phyloP scores from a whole-genome alignment of 2,329 filamentous ascomycete species.

The Hirsutella rhossiliensis region DNA sequence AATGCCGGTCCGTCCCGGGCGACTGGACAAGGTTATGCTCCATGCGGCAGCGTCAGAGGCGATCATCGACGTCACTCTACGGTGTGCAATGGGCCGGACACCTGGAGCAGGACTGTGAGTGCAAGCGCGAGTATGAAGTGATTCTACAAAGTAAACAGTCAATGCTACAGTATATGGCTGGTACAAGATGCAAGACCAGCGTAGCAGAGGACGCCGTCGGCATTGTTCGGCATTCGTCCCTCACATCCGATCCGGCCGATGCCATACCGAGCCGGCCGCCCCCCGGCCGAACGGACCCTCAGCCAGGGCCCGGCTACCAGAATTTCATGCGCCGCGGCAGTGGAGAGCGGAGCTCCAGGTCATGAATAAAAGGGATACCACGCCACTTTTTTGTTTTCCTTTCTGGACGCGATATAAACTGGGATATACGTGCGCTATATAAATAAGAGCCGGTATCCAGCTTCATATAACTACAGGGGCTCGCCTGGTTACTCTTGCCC shows the following conservation, averaged over 20 bases:
- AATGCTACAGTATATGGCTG: too few species aligned
- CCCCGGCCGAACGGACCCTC: background rate
- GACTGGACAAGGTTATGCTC: too few species aligned
- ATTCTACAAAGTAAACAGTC: too few species aligned
- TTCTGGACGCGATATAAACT: background rate
- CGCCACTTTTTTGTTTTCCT: background rate
- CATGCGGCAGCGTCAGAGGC: too few species aligned
- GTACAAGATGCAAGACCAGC: too few species aligned
- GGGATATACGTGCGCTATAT: background rate
- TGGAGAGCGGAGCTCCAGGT: background rate
- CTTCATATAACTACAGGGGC: background rate
- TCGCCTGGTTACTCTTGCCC: too few species aligned
- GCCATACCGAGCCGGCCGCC: background rate
- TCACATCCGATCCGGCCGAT: background rate
- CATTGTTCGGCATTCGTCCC: background rate
- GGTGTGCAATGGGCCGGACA: too few species aligned
- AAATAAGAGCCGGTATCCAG: background rate
- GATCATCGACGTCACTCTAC: too few species aligned
- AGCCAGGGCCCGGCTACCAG: background rate
- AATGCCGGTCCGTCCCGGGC: too few species aligned
- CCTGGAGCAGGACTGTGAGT: too few species aligned
- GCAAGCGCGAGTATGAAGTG: too few species aligned
- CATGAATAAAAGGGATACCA: background rate
- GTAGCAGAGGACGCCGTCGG: background rate
- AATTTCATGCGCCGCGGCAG: background rate